These are phyloP conservation scores for Paraphaeosphaeria sporulosa DNA, from an alignment of 2,329 filamentous ascomycete species.

Conservation along the genomic window DNA sequence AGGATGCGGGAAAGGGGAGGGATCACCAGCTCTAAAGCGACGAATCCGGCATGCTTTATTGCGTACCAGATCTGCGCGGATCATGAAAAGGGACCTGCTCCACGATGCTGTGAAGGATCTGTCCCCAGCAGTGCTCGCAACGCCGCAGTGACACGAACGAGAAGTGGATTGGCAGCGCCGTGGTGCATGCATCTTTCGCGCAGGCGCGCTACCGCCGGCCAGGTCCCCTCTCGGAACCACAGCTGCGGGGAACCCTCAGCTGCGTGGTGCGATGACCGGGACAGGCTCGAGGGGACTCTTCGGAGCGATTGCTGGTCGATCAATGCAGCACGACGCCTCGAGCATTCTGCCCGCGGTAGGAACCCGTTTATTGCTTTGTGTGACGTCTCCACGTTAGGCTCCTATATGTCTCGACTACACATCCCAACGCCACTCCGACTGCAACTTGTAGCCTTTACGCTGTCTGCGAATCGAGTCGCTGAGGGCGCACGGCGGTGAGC, in stretches of 20 bases:
- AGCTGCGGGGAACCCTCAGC: constrained; percentile 25
- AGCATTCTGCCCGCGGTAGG: constrained; percentile 4
- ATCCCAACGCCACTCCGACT: not conserved
- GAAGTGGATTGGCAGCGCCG: not conserved
- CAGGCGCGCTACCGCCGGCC: constrained; percentile 10
- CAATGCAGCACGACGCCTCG: not conserved
- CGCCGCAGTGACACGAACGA: constrained; percentile 3
- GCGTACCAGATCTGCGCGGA: not conserved
- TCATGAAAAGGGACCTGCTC: not conserved
- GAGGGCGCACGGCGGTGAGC: not conserved
- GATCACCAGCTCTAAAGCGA: constrained; percentile 22
- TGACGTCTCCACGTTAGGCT: constrained; percentile 21
- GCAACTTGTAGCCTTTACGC: too few species aligned
- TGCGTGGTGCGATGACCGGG: constrained; percentile 13
- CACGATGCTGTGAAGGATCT: constrained; percentile 14
- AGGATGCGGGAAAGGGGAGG: constrained; percentile 14
- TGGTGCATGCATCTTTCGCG: not conserved
- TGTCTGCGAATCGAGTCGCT: not conserved
- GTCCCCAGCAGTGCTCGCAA: constrained; percentile 7
- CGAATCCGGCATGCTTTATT: constrained; percentile 11
- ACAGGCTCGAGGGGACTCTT: not conserved
- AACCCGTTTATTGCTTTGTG: constrained; percentile 23
- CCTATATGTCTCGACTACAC: not conserved
- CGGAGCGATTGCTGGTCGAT: not conserved
- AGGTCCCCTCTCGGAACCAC: constrained; percentile 13